A percentile compares a stretch with the other conserved stretches of the same genome.
Evolutionary conservation across 2,329 filamentous ascomycete species (phyloP).

Genomic region (Paraconiothyrium sp.): DNA sequence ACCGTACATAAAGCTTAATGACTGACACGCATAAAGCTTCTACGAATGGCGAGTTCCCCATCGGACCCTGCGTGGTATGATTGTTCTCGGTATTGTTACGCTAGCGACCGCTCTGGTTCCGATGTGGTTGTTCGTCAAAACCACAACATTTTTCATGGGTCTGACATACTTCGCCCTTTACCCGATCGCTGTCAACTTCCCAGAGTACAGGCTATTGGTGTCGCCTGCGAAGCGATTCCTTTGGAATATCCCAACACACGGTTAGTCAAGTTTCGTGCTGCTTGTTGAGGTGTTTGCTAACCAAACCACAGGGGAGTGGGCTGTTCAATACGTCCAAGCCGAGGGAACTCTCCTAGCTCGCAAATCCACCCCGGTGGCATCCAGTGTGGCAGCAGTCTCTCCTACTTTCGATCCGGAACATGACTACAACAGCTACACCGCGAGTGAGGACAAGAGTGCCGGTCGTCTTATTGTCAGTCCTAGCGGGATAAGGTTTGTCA

Average conservation of each 20-base stretch:
- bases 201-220: slow-evolving; percentile 48
- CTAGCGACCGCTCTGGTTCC: slow-evolving; percentile 35
- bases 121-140: slow-evolving; percentile 41
- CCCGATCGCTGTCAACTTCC: slow-evolving; percentile 44
- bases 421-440: slow-evolving; percentile 35
- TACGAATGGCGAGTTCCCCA: slow-evolving; percentile 49
- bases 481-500: slow-evolving; percentile 31
- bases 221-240: slow-evolving; percentile 47
- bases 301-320: slow-evolving; percentile 39
- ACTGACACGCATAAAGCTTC: slow-evolving; percentile 32
- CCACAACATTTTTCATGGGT: slow-evolving; percentile 38
- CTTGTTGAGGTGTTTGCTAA: slow-evolving; percentile 4
- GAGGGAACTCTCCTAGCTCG: slow-evolving; percentile 24
- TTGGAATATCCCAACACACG: slow-evolving; percentile 51
- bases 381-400: not conserved
- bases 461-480: slow-evolving; percentile 31
- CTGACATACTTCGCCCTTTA: slow-evolving; percentile 47
- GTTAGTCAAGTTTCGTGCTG: slow-evolving; percentile 13
- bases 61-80: slow-evolving; percentile 37
- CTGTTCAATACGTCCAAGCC: slow-evolving; percentile 43
- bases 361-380: not conserved
- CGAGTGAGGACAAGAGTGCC: slow-evolving; percentile 22
- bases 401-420: not conserved
- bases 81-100: slow-evolving; percentile 31
- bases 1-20: not conserved